Evolutionary conservation across 352 stramenopile genomes (phyloP).

Genomic region (Pythium biforme): DNA sequence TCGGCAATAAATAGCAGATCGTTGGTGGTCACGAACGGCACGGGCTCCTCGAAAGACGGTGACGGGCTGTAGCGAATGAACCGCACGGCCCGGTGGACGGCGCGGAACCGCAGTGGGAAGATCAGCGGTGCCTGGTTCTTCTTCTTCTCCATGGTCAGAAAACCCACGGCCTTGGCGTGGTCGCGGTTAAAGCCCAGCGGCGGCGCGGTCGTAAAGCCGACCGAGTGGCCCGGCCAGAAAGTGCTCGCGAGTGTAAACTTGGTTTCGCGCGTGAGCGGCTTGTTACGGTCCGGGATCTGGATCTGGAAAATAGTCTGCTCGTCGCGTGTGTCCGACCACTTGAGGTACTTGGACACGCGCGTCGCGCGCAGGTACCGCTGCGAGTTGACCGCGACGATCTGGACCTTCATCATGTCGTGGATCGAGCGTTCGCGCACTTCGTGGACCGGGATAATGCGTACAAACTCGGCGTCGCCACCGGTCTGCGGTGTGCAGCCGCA

Average conservation of each 20-base stretch:
- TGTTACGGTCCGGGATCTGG: conserved; percentile 30
- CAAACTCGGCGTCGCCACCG: conserved; percentile 24
- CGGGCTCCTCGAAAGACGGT: conserved; percentile 22
- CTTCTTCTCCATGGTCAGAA: conserved; percentile 40
- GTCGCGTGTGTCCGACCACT: conserved; percentile 32
- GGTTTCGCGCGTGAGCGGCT: conserved; percentile 25
- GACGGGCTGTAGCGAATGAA: conserved; percentile 11
- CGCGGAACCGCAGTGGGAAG: conserved; percentile 33
- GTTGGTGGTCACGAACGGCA: conserved; percentile 27
- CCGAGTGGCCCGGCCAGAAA: conserved; percentile 27
- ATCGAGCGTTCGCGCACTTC: conserved; percentile 30
- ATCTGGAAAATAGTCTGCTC: conserved; percentile 35
- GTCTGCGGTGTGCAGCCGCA: conserved; percentile 22
- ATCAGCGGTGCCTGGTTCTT: conserved; percentile 30
- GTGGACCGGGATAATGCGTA: conserved; percentile 31
- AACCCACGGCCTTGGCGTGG: conserved; percentile 29
- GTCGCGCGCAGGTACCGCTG: conserved; percentile 31
- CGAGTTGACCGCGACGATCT: conserved; percentile 29
- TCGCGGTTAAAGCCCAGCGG: conserved; percentile 24
- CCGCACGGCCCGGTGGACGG: conserved; percentile 24
- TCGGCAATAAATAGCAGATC: conserved; percentile 32
- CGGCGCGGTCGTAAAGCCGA: conserved; percentile 29
- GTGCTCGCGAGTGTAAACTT: conserved; percentile 33
- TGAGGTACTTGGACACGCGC: conserved; percentile 35
- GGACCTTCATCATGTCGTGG: conserved; percentile 31